Evolutionary conservation across 2,329 filamentous ascomycete species (phyloP).

Genomic region (Pseudodiploospora longispora): DNA sequence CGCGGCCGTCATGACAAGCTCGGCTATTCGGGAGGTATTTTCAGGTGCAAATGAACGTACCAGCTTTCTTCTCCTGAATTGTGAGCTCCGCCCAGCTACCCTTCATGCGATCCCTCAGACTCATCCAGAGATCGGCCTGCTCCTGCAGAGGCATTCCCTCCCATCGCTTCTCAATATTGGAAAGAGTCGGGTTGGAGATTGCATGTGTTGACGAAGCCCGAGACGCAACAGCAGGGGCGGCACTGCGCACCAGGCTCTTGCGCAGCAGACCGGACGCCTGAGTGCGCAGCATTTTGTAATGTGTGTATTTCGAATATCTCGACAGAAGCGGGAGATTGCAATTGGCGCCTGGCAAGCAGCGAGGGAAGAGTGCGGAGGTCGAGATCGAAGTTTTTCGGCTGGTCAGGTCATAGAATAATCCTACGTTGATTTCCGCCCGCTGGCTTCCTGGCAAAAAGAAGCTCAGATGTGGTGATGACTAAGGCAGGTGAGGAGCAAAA

Average conservation of each 20-base stretch:
- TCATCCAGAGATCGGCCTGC: slow-evolving; percentile 99
- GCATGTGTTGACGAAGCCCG: slow-evolving; percentile 68
- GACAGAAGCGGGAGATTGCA: slow-evolving; percentile 17
- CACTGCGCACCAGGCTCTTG: slow-evolving; percentile 36
- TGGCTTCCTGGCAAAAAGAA: slow-evolving; percentile 9
- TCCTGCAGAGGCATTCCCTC: slow-evolving; percentile 96
- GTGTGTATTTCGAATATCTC: slow-evolving; percentile 8
- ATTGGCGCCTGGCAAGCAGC: slow-evolving; percentile 22
- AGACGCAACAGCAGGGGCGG: slow-evolving; percentile 37
- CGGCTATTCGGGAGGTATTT: slow-evolving; percentile 28
- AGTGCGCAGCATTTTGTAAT: slow-evolving; percentile 45
- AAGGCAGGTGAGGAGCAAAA: slow-evolving; percentile 7
- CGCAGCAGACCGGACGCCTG: slow-evolving; percentile 45
- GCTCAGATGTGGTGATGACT: slow-evolving; percentile 17
- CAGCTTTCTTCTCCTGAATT: slow-evolving; percentile 96
- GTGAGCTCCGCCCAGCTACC: slow-evolving; percentile 93
- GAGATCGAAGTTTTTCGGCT: slow-evolving; percentile 15
- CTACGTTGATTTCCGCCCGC: slow-evolving; percentile 18
- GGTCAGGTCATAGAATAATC: slow-evolving; percentile 19
- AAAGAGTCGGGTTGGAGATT: slow-evolving; percentile 94
- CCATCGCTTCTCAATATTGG: slow-evolving; percentile 99
- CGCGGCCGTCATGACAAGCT: slow-evolving; percentile 11
- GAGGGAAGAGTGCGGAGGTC: slow-evolving; percentile 14
- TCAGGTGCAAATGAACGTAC: slow-evolving; percentile 50
- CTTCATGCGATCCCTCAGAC: slow-evolving; percentile 97